Evolutionary conservation across 176 grass and related monocot genomes (phyloP).

Genomic region (Hyparrhenia diplandra): DNA sequence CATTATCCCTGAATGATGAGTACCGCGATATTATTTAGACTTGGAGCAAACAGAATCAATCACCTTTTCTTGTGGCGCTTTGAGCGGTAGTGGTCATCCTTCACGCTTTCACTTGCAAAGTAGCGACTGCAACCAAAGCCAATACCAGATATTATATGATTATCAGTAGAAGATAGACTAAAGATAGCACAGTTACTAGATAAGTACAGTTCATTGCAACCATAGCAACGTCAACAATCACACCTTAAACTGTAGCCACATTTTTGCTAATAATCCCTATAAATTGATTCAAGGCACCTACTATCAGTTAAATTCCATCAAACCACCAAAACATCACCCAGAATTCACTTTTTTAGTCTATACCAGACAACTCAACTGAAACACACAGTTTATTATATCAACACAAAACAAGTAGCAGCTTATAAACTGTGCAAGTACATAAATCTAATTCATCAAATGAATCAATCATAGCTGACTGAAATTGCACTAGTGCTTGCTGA

Average conservation of each 20-base stretch:
- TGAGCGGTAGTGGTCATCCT: slow-evolving; percentile 71
- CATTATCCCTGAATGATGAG: not conserved
- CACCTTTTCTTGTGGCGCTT: slow-evolving; percentile 96
- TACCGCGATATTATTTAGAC: not conserved
- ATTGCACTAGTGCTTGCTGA: no score
- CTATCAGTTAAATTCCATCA: not conserved
- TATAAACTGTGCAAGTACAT: not conserved
- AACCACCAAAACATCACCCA: not conserved
- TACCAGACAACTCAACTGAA: not conserved
- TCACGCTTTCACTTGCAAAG: slow-evolving; percentile 69
- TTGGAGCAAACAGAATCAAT: not conserved
- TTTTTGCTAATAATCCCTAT: not conserved
- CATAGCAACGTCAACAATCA: not conserved
- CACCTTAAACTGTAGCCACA: not conserved
- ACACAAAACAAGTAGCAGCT: not conserved
- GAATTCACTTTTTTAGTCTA: not conserved
- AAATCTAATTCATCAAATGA: not conserved
- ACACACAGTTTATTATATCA: not conserved
- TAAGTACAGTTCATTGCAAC: not conserved
- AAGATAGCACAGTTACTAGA: not conserved
- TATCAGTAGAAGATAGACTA: not conserved
- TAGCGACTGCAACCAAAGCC: slow-evolving; percentile 55
- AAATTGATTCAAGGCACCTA: not conserved
- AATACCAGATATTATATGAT: not conserved
- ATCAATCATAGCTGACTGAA: not conserved